Percentiles rank a stretch among this genome's conserved stretches.
phyloP scores from a whole-genome alignment of 2,329 filamentous ascomycete genomes.

The Aspergillus ochraceus region DNA sequence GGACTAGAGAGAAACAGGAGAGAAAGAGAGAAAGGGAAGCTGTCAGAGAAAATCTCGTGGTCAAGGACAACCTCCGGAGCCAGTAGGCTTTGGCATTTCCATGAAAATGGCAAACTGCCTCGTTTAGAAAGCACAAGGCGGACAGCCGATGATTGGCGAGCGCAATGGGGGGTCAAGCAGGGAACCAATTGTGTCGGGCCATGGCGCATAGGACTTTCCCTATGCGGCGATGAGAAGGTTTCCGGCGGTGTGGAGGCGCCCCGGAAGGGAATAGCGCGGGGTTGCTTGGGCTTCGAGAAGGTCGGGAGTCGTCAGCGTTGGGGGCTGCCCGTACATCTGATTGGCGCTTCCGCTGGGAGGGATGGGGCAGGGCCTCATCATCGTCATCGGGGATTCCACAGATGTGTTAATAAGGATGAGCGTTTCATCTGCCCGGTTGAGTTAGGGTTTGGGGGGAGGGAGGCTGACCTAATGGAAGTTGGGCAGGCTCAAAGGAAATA shows the following conservation, averaged over 20 bases:
- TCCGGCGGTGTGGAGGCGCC: conserved; percentile 3
- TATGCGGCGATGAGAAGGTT: conserved; percentile 6
- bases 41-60: too few species aligned
- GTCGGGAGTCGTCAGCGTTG: conserved; percentile 22
- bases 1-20: too few species aligned
- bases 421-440: conserved; percentile 9
- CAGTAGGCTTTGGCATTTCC: too few species aligned
- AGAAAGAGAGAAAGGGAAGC: too few species aligned
- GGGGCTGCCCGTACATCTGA: not conserved
- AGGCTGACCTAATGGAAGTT: too few species aligned
- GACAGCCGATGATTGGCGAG: not conserved
- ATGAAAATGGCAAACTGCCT: not conserved
- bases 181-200: conserved; percentile 9
- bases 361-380: conserved; percentile 8
- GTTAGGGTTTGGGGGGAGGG: not conserved
- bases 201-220: conserved; percentile 9
- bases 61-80: too few species aligned
- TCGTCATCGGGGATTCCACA: conserved; percentile 12
- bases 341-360: not conserved
- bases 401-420: conserved; percentile 16
- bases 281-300: conserved; percentile 22
- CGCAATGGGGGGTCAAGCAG: not conserved
- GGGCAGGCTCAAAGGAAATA: not conserved
- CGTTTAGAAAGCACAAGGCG: not conserved
- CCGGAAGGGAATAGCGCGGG: conserved; percentile 8